phyloP scores from a whole-genome alignment of 1,139 yeast genomes.

The Kluyveromyces marxianus region DNA sequence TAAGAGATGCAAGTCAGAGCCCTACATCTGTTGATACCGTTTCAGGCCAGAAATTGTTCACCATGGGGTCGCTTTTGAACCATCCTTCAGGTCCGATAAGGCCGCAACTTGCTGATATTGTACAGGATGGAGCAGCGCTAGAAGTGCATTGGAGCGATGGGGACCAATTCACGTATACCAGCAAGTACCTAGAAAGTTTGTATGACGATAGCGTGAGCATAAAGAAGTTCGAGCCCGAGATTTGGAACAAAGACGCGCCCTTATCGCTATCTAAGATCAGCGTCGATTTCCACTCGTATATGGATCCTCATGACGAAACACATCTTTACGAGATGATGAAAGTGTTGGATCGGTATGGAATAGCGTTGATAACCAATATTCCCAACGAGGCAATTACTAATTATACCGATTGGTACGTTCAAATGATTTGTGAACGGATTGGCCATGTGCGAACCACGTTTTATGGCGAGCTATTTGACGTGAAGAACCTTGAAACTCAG shows the following conservation, averaged over 20 bases:
- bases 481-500: conserved; percentile 52
- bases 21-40: conserved; percentile 45
- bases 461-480: conserved; percentile 70
- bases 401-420: conserved; percentile 31
- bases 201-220: conserved; percentile 31
- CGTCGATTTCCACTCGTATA: conserved; percentile 39
- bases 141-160: conserved; percentile 51
- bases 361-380: conserved; percentile 47
- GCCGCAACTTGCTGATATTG: conserved; percentile 27
- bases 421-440: conserved; percentile 47
- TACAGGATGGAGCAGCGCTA: conserved; percentile 31
- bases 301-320: conserved; percentile 30
- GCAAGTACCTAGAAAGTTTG: conserved; percentile 40
- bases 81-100: conserved; percentile 28
- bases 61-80: conserved; percentile 44
- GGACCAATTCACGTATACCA: conserved; percentile 41
- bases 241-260: conserved; percentile 37
- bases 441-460: conserved; percentile 71
- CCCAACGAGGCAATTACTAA: conserved; percentile 35
- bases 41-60: conserved; percentile 58
- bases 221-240: conserved; percentile 31
- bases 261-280: conserved; percentile 25
- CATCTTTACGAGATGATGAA: conserved; percentile 38
- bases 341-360: conserved; percentile 50
- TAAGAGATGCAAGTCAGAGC: conserved; percentile 57